phyloP scores from a whole-genome alignment of 1,284 basidiomycete species.

The Inonotus hispidus region DNA sequence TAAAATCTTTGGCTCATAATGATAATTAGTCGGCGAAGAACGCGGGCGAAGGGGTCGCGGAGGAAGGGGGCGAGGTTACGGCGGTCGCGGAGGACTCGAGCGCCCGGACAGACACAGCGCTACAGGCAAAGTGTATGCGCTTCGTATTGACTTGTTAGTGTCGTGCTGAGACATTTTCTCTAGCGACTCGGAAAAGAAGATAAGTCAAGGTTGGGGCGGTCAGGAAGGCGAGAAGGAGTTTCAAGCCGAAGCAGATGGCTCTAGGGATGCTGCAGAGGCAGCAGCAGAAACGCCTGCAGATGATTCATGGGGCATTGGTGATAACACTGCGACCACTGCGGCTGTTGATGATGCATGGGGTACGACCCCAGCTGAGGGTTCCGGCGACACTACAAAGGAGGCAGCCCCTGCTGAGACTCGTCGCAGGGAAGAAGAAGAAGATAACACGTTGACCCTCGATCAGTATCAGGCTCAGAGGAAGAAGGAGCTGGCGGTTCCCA shows the following conservation, averaged over 20 bases:
- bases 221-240: slow-evolving; percentile 78
- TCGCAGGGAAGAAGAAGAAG: slow-evolving; percentile 77
- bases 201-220: slow-evolving; percentile 89
- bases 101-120: slow-evolving; percentile 81
- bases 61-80: slow-evolving; percentile 37
- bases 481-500: slow-evolving; percentile 56
- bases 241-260: slow-evolving; percentile 69
- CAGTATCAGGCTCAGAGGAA: slow-evolving; percentile 77
- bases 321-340: slow-evolving; percentile 23
- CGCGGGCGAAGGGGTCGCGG: slow-evolving; percentile 32
- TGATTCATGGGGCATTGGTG: slow-evolving; percentile 23
- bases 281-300: slow-evolving; percentile 21
- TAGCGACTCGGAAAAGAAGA: slow-evolving; percentile 88
- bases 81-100: slow-evolving; percentile 51
- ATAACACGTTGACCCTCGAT: slow-evolving; percentile 86
- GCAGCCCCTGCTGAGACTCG: slow-evolving; percentile 29
- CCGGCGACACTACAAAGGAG: slow-evolving; percentile 33
- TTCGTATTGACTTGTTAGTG: slow-evolving; percentile 1
- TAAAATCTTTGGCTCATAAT: background rate
- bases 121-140: slow-evolving; percentile 72
- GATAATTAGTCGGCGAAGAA: slow-evolving; percentile 33
- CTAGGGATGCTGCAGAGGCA: slow-evolving; percentile 41
- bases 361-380: slow-evolving; percentile 32
- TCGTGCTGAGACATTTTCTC: slow-evolving; percentile 19
- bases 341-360: slow-evolving; percentile 34